Evolutionary conservation across 495 filamentous ascomycete species (phyloP).

Genomic region (Xylaria nigripes): DNA sequence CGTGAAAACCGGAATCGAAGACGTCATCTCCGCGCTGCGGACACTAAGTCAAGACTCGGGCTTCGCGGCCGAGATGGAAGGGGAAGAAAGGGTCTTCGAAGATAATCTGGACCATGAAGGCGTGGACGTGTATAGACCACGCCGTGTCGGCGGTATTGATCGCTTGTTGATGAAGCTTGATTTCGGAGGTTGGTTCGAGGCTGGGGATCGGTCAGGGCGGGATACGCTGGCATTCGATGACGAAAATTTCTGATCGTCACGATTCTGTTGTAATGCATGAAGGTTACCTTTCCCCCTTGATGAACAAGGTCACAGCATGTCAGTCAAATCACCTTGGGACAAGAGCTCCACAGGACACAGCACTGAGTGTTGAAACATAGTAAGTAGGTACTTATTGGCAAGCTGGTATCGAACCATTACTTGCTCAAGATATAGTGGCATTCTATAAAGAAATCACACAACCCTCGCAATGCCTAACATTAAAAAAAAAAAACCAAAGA

Average conservation of each 20-base stretch:
- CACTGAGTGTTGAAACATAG: too few relatives aligned
- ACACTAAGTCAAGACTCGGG: constrained; percentile 21
- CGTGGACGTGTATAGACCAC: constrained; percentile 47
- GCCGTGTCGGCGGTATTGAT: constrained; percentile 64
- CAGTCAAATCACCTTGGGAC: background rate
- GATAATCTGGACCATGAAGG: constrained; percentile 23
- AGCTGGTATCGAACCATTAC: too few relatives aligned
- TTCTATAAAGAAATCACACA: too few relatives aligned
- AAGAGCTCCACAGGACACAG: background rate
- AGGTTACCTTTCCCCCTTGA: background rate
- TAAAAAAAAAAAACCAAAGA: too few relatives aligned
- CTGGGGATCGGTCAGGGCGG: constrained; percentile 14
- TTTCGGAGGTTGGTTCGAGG: constrained; percentile 46
- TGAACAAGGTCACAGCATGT: background rate
- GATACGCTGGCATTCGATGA: background rate
- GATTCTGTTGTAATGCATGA: background rate
- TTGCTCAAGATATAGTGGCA: too few relatives aligned
- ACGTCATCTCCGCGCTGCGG: constrained; percentile 48
- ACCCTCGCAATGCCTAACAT: too few relatives aligned
- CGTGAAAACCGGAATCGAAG: constrained; percentile 54
- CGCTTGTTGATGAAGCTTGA: constrained; percentile 81
- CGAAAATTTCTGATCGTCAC: background rate
- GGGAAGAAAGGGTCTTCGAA: constrained; percentile 12
- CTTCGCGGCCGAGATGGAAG: constrained; percentile 23
- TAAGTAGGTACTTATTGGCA: too few relatives aligned